Base-by-base conservation (phyloP, 306 rosid genomes). In the Cicer bijugum region DNA sequence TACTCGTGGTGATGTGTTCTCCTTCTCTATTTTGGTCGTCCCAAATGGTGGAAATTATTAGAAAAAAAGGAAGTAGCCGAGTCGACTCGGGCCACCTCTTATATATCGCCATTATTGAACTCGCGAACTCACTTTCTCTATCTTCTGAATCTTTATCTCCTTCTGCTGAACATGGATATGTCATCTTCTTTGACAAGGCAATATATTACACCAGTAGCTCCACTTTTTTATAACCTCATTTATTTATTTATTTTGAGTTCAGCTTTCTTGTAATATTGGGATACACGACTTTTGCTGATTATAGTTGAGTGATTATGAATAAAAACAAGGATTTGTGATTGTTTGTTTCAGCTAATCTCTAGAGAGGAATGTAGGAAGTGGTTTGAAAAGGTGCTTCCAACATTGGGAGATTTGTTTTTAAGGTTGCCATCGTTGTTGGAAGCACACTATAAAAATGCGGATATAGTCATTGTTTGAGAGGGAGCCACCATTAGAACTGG, bases 101-200 rank as follows among this genome's bases (percentile, higher is more conserved):
- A 8, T 85, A 79, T 83, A 20, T 6, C 62, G 82, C 86, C 78
- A 88, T 91, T 76, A 80, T 91, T 12, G 78, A 82, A 53, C 84
- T 93, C 81, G 77, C 90, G 8, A 72, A 19, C 70, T 79, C 89
- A 64, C 86, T 91, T 67, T 84, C 84, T 39, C 86, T 88, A 86
- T 82, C 87, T 11, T 7, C 68, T 9, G 48, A 76, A 0, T 82
- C 85, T 17, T 65, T 88, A 55, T 71, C 88, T 80, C 77, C 89
- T 75, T 85, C 79, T 8, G 71, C 86, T 33, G 50, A 76, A 2
- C 81, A 56, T 7, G 96, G 98, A 9, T 93, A 88, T 75, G 74
- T 84, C 16, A 78, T 93, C 72, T 93, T 89, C 81, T 93, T 93
- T 82, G 90, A 91, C 28, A 85, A 89, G 87, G 98, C 90, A 83